Evolutionary conservation across 331 rosid genomes (phyloP).

Genomic region (Rosa hybrid): DNA sequence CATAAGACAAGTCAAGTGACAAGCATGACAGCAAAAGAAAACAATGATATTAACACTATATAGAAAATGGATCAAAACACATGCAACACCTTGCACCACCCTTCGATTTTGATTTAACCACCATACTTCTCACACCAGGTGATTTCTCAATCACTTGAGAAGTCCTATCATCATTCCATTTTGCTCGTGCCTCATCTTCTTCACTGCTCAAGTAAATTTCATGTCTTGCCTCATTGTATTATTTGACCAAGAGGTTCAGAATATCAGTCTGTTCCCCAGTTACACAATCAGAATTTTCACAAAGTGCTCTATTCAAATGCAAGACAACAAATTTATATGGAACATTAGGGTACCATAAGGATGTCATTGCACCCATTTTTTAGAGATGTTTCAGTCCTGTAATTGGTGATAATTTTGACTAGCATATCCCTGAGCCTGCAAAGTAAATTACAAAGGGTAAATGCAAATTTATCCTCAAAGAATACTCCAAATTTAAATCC

Average conservation of each 20-base stretch:
- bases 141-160: conserved; percentile 43
- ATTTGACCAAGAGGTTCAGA: conserved; percentile 80
- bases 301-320: conserved; percentile 16
- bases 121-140: conserved; percentile 41
- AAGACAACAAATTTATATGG: neutral
- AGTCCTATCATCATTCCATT: conserved; percentile 46
- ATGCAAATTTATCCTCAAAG: neutral
- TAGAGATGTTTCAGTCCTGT: conserved; percentile 94
- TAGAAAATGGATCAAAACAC: conserved; percentile 88
- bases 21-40: conserved; percentile 97
- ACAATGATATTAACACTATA: conserved; percentile 75
- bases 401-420: conserved; percentile 86
- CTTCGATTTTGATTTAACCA: conserved; percentile 73
- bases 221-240: conserved; percentile 87
- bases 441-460: conserved; percentile 7
- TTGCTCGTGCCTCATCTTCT: conserved; percentile 63
- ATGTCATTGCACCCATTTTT: conserved; percentile 97
- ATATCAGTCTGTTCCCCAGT: conserved; percentile 70
- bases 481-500: conserved; percentile 12
- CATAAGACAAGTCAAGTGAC: conserved; percentile 78
- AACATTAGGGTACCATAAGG: conserved; percentile 60
- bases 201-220: conserved; percentile 80
- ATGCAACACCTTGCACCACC: conserved; percentile 97
- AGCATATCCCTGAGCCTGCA: conserved; percentile 91
- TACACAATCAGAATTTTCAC: conserved; percentile 26